These are phyloP conservation scores for Rhodomyrtus psidioides DNA, from an alignment of 441 rosid species.

Conservation along the genomic window DNA sequence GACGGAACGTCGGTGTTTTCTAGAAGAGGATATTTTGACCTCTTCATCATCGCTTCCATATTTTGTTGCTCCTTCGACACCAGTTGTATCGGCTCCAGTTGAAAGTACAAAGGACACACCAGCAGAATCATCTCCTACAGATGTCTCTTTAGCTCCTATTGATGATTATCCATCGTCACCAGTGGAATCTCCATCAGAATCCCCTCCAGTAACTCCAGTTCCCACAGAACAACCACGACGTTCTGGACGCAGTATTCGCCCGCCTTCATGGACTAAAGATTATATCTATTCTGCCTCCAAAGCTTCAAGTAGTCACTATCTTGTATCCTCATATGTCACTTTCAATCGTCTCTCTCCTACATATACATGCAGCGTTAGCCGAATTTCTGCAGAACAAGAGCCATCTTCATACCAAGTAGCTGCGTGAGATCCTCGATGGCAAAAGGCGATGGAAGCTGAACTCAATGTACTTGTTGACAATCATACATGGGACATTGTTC, in stretches of 20 bases:
- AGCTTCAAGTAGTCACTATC: neutral
- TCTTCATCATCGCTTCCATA: accelerated
- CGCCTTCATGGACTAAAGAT: neutral
- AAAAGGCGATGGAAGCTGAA: neutral
- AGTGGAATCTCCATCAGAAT: accelerated
- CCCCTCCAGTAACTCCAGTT: no score
- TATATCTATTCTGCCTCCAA: accelerated
- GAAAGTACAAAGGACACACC: neutral
- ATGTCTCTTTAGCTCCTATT: no score
- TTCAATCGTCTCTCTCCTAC: neutral
- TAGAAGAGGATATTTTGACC: neutral
- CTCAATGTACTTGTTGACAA: no score
- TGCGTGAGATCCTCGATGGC: neutral
- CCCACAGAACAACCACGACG: accelerated
- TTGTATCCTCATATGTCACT: neutral
- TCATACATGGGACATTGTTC: no score
- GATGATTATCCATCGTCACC: no score
- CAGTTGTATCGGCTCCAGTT: neutral
- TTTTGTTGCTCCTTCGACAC: neutral
- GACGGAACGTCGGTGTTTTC: accelerated
- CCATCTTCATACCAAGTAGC: neutral
- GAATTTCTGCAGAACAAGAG: neutral
- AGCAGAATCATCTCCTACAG: no score
- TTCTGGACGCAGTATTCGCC: neutral
- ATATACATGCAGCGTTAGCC: neutral